Evolutionary conservation across 257 asterid species (phyloP).

Genomic region (Ophiorrhiza pumila): DNA sequence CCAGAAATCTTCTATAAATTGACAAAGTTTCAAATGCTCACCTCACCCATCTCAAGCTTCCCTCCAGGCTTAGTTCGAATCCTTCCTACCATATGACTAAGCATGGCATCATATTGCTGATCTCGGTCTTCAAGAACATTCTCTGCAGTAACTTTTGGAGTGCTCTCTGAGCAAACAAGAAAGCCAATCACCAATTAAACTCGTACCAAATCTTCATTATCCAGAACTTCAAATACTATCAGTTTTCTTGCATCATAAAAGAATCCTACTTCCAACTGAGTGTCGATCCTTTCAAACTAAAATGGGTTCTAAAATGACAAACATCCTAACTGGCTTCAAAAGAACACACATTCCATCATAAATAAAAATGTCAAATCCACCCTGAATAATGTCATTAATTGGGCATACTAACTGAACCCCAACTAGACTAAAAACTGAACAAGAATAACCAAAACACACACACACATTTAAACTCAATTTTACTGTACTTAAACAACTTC

Average conservation of each 20-base stretch:
- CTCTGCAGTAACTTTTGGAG: conserved; percentile 35
- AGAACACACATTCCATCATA: too few species aligned
- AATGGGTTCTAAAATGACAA: background rate
- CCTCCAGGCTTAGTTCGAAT: conserved; percentile 89
- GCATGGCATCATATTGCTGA: conserved; percentile 75
- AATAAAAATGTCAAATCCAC: too few species aligned
- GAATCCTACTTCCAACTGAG: too few species aligned
- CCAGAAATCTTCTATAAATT: background rate
- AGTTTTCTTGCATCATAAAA: background rate
- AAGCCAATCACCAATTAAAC: conserved; percentile 6
- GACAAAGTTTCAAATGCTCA: conserved; percentile 24
- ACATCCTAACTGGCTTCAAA: background rate
- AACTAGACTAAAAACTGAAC: background rate
- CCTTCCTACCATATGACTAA: conserved; percentile 80
- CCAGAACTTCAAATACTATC: background rate
- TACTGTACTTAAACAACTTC: background rate
- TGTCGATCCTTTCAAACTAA: background rate
- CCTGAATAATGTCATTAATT: too few species aligned
- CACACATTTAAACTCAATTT: background rate
- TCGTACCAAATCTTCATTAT: background rate
- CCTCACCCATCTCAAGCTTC: conserved; percentile 97
- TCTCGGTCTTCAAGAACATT: conserved; percentile 72
- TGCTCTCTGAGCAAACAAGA: conserved; percentile 32
- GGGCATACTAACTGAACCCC: background rate
- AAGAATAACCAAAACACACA: too few species aligned